Conservation (phyloP, 768 basidiomycete genomes). For the Suillus subalutaceus region DNA sequence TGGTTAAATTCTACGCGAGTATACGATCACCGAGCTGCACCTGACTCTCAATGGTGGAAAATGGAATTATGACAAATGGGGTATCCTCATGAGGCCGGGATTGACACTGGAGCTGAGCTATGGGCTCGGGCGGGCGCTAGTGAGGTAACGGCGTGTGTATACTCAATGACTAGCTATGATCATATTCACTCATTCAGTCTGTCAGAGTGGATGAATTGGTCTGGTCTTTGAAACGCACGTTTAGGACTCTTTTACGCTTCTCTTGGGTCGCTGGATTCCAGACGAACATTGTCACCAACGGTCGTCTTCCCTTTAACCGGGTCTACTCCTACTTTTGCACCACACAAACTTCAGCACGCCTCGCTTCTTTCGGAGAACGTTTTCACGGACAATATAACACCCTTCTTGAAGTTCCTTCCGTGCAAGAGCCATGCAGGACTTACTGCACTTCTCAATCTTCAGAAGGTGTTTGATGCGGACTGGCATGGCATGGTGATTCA, state of each 20-base stretch:
- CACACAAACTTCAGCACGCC: no score
- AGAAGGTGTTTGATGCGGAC: constrained; percentile 84
- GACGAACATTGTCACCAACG: no score
- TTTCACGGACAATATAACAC: no score
- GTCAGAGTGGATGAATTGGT: constrained; percentile 73
- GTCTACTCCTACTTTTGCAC: no score
- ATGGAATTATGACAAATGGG: constrained; percentile 89
- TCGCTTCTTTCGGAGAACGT: no score
- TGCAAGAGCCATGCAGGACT: no score
- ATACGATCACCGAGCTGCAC: constrained; percentile 86
- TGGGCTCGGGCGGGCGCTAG: constrained; percentile 91
- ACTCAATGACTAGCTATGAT: not conserved
- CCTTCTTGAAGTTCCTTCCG: no score
- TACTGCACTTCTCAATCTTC: no score
- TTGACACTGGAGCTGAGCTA: constrained; percentile 86
- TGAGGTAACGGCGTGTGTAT: constrained; percentile 46
- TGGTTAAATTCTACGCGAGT: constrained; percentile 84
- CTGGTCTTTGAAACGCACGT: constrained; percentile 82
- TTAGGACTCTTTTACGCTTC: constrained; percentile 96
- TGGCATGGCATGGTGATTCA: constrained; percentile 91
- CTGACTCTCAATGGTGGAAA: constrained; percentile 89
- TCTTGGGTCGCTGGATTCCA: no score
- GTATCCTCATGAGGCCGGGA: constrained; percentile 75
- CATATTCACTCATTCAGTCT: no score
- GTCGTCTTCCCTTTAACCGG: no score